phyloP scores from a whole-genome alignment of 495 filamentous ascomycete species.

The Aspergillus carlsbadensis region DNA sequence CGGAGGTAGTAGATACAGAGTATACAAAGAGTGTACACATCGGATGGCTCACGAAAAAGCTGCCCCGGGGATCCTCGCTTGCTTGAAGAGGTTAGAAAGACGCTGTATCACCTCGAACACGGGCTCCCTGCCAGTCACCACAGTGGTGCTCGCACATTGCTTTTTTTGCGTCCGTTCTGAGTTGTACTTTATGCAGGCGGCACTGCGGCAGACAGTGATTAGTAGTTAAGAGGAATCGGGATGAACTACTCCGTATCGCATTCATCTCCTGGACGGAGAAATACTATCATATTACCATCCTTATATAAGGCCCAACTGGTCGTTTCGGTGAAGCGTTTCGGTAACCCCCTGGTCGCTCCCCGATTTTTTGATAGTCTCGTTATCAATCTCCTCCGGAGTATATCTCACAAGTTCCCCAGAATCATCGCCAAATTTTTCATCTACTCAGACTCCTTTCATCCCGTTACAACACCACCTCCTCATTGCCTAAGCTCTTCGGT shows the following conservation, averaged over 20 bases:
- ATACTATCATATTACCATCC: not conserved
- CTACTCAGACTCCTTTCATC: not conserved
- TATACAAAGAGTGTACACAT: too few species aligned
- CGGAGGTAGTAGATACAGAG: not conserved
- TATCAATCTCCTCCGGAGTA: too few species aligned
- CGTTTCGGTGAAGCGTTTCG: slow-evolving; percentile 10
- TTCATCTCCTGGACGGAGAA: not conserved
- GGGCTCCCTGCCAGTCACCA: not conserved
- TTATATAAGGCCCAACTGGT: slow-evolving; percentile 2
- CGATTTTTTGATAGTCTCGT: not conserved
- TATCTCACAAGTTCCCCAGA: not conserved
- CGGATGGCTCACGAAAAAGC: too few species aligned
- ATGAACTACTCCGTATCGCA: too few species aligned
- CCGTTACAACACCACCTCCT: too few species aligned
- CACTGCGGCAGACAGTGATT: too few species aligned
- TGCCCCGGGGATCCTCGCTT: not conserved
- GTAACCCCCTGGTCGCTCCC: not conserved
- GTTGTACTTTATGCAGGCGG: slow-evolving; percentile 2
- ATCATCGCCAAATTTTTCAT: not conserved
- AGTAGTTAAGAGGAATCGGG: too few species aligned
- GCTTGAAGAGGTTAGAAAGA: not conserved
- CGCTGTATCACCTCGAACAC: slow-evolving; percentile 2
- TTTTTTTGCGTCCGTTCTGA: slow-evolving; percentile 10
- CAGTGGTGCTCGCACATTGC: slow-evolving; percentile 7
- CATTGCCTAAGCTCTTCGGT: too few species aligned